Conservation (phyloP, 148 eudicot genomes). For the Rhododendron williamsianum region DNA sequence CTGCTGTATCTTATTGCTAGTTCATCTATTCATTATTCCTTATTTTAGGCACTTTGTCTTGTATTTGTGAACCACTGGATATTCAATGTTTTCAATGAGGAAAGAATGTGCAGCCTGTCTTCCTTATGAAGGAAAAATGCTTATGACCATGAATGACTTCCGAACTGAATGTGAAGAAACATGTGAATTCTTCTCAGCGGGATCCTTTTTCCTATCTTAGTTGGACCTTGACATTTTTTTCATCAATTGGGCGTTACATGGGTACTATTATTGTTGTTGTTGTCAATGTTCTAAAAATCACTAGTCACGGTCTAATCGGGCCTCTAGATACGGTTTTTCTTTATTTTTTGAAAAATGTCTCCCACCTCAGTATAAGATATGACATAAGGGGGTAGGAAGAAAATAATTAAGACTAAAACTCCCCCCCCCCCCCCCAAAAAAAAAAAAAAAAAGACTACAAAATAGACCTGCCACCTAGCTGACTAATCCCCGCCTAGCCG, state of each 20-base stretch:
- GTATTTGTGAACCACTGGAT: neutral
- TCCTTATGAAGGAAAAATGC: neutral
- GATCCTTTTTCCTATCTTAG: neutral
- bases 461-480: neutral
- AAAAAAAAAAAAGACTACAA: too few species aligned
- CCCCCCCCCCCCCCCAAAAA: too few species aligned
- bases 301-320: neutral
- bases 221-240: neutral
- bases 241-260: neutral
- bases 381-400: neutral
- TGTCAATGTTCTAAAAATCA: neutral
- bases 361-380: neutral
- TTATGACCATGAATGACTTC: neutral
- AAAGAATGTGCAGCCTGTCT: neutral
- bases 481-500: neutral
- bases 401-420: too few species aligned
- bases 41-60: neutral
- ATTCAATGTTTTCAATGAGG: neutral
- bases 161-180: neutral
- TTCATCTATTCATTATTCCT: slow-evolving; percentile 8
- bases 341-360: too few species aligned
- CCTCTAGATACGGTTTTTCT: neutral
- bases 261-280: neutral
- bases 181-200: neutral
- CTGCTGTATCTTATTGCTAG: neutral